Base-by-base conservation (phyloP, 805 yeast species). In the Torulaspora gathmanii region DNA sequence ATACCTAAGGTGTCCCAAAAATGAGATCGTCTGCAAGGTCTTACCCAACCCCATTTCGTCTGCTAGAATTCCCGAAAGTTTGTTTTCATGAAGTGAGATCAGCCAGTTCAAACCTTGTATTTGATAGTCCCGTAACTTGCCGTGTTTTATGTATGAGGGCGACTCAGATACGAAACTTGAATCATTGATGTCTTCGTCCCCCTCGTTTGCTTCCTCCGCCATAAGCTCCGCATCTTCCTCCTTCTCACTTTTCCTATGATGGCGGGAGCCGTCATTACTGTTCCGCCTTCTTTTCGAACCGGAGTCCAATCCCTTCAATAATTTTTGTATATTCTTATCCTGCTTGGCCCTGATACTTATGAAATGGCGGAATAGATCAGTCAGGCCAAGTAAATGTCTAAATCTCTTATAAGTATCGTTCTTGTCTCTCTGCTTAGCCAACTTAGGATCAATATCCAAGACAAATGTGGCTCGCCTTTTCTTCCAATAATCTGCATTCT, bases 41-140 rank as follows among this genome's bases (percentile, higher is more conserved):
- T 91, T 91, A 45, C 99, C 99, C 33, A 91, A 73, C 2, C 99
- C 99, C 99, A 93, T 91, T 64, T 91, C 99, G 68, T 91, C 99
- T 10, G 99, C 99, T 40, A 91, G 70, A 37, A 91, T 93, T 16
- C 99, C 99, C 8, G 95, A 84, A 35, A 91, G 74, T 55, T 84
- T 78, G 65, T 91, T 88, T 54, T 90, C 96, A 63, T 89, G 86
- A 28, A 91, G 68, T 0, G 95, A 80, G 15, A 91, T 83, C 59
- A 91, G 73, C 99, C 99, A 91, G 67, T 93, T 93, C 41, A 91
- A 74, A 40, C 99, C 99, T 61, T 89, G 96, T 25, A 91, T 72
- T 69, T 91, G 99, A 63, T 93, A 91, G 60, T 88, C 95, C 56
- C 99, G 76, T 56, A 93, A 70, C 43, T 63, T 73, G 8, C 99